Percentiles rank a stretch among this genome's conserved stretches.
Conservation (phyloP, 129 eudicot species). For the Centaurea solstitialis region DNA sequence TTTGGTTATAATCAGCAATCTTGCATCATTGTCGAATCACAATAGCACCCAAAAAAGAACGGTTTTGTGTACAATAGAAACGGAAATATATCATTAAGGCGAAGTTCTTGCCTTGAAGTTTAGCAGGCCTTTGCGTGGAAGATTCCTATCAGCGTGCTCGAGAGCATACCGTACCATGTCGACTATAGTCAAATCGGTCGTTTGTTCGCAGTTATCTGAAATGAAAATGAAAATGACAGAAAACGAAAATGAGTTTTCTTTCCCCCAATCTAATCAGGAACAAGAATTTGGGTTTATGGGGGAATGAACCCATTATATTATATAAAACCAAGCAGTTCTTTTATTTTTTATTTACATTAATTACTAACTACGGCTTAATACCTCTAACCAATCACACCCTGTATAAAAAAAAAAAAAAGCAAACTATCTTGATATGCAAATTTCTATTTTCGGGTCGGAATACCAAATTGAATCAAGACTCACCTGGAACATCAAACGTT, state of each 20-base stretch:
- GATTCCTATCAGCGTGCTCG: constrained; percentile 85
- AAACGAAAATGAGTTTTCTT: no score
- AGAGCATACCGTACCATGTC: constrained; percentile 72
- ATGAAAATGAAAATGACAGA: no score
- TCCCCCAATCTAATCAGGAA: no score
- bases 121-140: constrained; percentile 44
- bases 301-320: background rate
- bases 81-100: background rate
- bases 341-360: no score
- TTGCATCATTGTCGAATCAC: background rate
- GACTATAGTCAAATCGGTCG: constrained; percentile 45
- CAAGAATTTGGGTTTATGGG: background rate
- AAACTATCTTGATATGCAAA: background rate
- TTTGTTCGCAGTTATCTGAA: constrained; percentile 54
- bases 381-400: background rate
- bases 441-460: background rate
- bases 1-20: background rate
- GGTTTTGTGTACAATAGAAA: background rate
- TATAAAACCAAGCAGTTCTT: background rate
- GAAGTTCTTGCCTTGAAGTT: constrained; percentile 37
- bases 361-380: background rate
- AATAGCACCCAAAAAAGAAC: background rate
- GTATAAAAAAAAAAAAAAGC: no score
- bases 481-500: constrained; percentile 88
- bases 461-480: background rate